Percentiles rank a stretch among this genome's conserved stretches.
phyloP scores from a whole-genome alignment of 169 alveolate genomes.

The Plasmodium falciparum region DNA sequence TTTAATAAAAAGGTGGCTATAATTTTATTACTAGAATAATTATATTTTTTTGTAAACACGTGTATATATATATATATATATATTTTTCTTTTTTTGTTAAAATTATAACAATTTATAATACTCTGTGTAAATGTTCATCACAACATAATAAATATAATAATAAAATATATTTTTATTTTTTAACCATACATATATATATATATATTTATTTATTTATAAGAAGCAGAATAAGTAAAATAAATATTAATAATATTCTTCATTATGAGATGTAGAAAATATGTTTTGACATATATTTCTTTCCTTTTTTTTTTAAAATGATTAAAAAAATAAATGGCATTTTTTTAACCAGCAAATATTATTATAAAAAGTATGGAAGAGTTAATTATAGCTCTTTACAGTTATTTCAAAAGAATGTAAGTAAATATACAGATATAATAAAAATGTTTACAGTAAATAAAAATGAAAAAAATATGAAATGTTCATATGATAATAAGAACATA shows the following conservation, averaged over 20 bases:
- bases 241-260: too few relatives aligned
- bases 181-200: slow-evolving; percentile 1
- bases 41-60: too few relatives aligned
- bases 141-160: too few relatives aligned
- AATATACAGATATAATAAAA: not conserved
- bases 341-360: slow-evolving; percentile 33
- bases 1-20: too few relatives aligned
- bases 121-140: too few relatives aligned
- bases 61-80: too few relatives aligned
- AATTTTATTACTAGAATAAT: too few relatives aligned
- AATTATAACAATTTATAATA: too few relatives aligned
- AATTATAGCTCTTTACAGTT: slow-evolving; percentile 8
- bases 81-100: too few relatives aligned
- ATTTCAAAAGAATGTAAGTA: slow-evolving; percentile 16
- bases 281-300: not conserved
- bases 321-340: slow-evolving; percentile 30
- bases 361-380: slow-evolving; percentile 4
- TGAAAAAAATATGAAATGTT: not conserved
- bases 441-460: slow-evolving; percentile 3
- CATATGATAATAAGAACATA: not conserved
- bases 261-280: too few relatives aligned
- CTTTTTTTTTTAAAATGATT: slow-evolving; percentile 25
- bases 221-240: too few relatives aligned
- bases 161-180: too few relatives aligned
- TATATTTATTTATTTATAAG: not conserved